A percentile compares a stretch with the other conserved stretches of the same genome.
phyloP scores from a whole-genome alignment of 208 protist species.

The Crithidia fasciculata region DNA sequence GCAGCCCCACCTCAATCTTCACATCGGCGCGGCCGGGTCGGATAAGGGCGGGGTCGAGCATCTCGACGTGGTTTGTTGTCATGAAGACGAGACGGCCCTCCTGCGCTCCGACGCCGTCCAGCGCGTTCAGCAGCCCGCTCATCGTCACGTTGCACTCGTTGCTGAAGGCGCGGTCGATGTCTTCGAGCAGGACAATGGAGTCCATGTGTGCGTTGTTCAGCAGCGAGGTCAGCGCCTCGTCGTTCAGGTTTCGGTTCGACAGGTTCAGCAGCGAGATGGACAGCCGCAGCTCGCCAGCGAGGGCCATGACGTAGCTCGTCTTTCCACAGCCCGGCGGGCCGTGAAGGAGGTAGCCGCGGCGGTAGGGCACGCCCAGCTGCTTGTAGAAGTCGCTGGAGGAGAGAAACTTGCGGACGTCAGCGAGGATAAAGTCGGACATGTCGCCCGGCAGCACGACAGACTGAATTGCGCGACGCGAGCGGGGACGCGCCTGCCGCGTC shows the following conservation, averaged over 20 bases:
- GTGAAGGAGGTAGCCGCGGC: slow-evolving; percentile 95
- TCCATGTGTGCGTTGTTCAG: slow-evolving; percentile 85
- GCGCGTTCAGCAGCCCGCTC: slow-evolving; percentile 95
- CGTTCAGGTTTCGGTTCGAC: slow-evolving; percentile 81
- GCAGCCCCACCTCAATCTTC: slow-evolving; percentile 85
- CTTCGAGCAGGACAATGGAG: slow-evolving; percentile 95
- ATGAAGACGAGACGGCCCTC: slow-evolving; percentile 97
- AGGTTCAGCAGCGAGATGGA: slow-evolving; percentile 95
- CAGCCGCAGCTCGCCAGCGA: slow-evolving; percentile 92
- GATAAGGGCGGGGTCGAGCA: slow-evolving; percentile 94
- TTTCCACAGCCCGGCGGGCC: slow-evolving; percentile 96
- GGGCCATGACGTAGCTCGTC: slow-evolving; percentile 91
- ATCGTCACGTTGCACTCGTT: slow-evolving; percentile 92
- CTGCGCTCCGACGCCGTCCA: slow-evolving; percentile 95
- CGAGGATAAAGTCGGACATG: slow-evolving; percentile 60
- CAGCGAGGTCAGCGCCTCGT: slow-evolving; percentile 88
- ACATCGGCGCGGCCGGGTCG: slow-evolving; percentile 95
- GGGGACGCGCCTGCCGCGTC: slow-evolving; percentile 68
- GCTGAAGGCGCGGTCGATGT: slow-evolving; percentile 95
- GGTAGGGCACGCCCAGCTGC: slow-evolving; percentile 94
- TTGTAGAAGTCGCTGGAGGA: slow-evolving; percentile 87
- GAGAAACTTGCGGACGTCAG: slow-evolving; percentile 89
- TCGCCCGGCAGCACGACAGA: slow-evolving; percentile 91
- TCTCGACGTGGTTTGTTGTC: slow-evolving; percentile 97
- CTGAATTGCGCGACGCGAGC: slow-evolving; percentile 78